phyloP scores from a whole-genome alignment of 306 rosid species.

The Trichosanthes truncata region DNA sequence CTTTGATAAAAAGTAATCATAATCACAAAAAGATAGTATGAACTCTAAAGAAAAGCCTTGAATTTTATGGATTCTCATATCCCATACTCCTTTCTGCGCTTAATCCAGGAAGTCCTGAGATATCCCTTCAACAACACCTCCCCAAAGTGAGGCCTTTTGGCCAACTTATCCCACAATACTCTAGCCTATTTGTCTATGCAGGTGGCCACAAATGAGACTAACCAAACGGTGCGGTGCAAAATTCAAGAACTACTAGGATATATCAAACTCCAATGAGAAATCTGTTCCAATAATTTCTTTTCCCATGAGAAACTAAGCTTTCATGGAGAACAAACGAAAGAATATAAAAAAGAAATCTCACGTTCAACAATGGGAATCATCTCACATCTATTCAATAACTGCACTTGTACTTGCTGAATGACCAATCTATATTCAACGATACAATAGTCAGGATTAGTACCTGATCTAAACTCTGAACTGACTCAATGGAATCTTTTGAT shows the following conservation, averaged over 20 bases:
- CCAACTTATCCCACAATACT: not conserved
- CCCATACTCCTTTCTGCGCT: not conserved
- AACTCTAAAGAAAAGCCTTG: not conserved
- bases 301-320: not conserved
- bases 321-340: not conserved
- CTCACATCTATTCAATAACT: not conserved
- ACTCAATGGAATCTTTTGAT: slow-evolving; percentile 66
- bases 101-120: not conserved
- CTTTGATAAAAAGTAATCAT: not conserved
- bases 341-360: not conserved
- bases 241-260: not conserved
- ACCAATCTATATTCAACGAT: not conserved
- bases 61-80: not conserved
- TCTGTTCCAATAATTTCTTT: not conserved
- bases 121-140: not conserved
- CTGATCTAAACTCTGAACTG: slow-evolving; percentile 75
- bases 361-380: not conserved
- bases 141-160: not conserved
- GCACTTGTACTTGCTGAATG: not conserved
- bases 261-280: not conserved
- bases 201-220: not conserved
- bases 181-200: not conserved
- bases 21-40: not conserved
- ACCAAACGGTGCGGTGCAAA: not conserved
- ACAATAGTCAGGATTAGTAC: slow-evolving; percentile 33